Base-by-base conservation (phyloP, 164 flowering plant genomes). In the Berberis vulgaris region DNA sequence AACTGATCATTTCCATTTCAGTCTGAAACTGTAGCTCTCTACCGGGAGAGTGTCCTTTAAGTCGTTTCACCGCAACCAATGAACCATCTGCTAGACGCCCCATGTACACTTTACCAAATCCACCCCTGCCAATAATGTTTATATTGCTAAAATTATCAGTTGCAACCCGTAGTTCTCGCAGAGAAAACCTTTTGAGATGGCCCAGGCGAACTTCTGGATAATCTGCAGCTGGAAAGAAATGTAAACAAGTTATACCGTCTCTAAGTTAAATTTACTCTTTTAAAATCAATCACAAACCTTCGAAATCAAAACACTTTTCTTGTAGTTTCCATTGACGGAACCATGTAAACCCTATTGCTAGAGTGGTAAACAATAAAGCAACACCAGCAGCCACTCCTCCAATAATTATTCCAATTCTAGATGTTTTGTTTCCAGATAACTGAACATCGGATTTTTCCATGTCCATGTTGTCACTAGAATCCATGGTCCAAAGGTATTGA, bases 311-410 rank as follows among this genome's bases (percentile, higher is more conserved):
- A 77, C 74, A 80, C 70, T 76, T 67, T 12, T 76, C 81, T 54
- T 73, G 78, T 53, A 80, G 80, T 59, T 74, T 80, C 62, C 79
- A 61, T 26, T 79, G 71, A 59, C 79, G 71, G 81, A 81, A 80
- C 76, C 76, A 74, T 43, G 78, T 78, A 74, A 80, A 72, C 40
- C 73, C 83, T 67, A 80, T 70, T 10, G 80, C 81, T 63, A 78
- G 81, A 42, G 78, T 81, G 68, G 81, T 81, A 74, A 80, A 78
- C 44, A 80, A 58, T 44, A 80, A 60, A 57, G 81, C 83, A 61
- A 80, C 83, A 70, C 81, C 83, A 54, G 76, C 81, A 63, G 81
- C 83, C 64, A 80, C 83, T 43, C 79, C 83, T 49, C 81, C 83
- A 60, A 81, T 79, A 67, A 77, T 80, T 2, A 78, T 78, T 63